A percentile compares a stretch with the other conserved stretches of the same genome.
phyloP scores from a whole-genome alignment of 108 stramenopile species.

The Cylindrotheca fusiformis region DNA sequence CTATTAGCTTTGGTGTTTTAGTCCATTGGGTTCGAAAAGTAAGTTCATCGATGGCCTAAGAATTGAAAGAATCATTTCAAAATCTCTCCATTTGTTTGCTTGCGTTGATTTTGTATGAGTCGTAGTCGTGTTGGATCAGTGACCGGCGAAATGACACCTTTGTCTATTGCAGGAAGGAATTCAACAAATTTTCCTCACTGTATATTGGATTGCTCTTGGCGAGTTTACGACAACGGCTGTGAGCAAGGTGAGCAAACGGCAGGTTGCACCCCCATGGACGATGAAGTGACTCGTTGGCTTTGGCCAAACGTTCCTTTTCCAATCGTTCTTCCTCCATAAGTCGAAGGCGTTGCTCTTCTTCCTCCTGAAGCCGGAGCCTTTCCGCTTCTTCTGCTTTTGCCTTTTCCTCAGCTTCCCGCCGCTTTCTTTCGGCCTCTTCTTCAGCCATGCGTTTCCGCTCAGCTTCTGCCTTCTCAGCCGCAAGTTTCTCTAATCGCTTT shows the following conservation, averaged over 20 bases:
- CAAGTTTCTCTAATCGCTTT: constrained; percentile 1
- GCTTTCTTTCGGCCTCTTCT: constrained; percentile 6
- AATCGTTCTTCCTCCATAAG: not conserved
- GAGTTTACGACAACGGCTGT: constrained; percentile 16
- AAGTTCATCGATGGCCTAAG: too few relatives aligned
- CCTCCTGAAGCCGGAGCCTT: not conserved
- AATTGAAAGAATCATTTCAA: too few relatives aligned
- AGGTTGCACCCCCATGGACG: constrained; percentile 23
- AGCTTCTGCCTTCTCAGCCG: constrained; percentile 6
- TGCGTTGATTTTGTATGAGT: not conserved
- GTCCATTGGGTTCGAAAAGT: too few relatives aligned
- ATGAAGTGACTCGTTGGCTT: not conserved
- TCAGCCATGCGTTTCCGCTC: constrained; percentile 10
- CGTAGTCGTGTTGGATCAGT: not conserved
- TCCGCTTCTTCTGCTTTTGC: constrained; percentile 4
- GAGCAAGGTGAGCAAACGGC: constrained; percentile 22
- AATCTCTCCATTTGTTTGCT: too few relatives aligned
- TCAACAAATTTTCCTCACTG: constrained; percentile 18
- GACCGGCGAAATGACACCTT: not conserved
- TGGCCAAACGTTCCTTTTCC: constrained; percentile 8
- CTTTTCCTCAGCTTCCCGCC: constrained; percentile 7
- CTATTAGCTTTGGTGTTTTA: too few relatives aligned
- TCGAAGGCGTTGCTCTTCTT: not conserved
- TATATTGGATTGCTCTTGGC: constrained; percentile 17
- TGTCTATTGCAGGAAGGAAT: constrained; percentile 20